These are phyloP conservation scores for Hyphodiscus sp. DNA, from an alignment of 2,329 filamentous ascomycete species.

Conservation along the genomic window DNA sequence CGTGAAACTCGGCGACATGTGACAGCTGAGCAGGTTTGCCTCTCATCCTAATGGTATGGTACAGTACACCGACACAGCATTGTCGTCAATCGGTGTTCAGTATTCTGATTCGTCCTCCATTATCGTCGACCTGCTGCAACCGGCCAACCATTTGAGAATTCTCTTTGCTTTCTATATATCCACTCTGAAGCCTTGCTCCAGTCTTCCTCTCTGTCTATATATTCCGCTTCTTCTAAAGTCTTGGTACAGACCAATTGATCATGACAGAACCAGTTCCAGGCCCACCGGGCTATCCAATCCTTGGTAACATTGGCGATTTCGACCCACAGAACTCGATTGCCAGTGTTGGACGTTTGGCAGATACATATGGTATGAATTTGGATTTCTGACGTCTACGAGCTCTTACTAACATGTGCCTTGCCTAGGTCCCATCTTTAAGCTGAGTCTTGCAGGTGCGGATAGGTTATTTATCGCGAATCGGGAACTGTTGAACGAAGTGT, in stretches of 20 bases:
- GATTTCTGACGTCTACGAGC: not conserved
- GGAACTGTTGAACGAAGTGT: slow-evolving; percentile 55
- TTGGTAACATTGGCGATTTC: slow-evolving; percentile 48
- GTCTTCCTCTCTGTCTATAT: no score
- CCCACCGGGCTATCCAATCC: slow-evolving; percentile 13
- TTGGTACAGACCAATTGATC: no score
- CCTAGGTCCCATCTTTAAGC: slow-evolving; percentile 46
- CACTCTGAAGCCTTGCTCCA: no score
- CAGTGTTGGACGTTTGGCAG: slow-evolving; percentile 50
- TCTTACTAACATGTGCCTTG: not conserved
- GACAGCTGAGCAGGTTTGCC: no score
- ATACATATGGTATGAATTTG: slow-evolving; percentile 54
- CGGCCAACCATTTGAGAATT: no score
- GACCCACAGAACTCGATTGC: slow-evolving; percentile 49
- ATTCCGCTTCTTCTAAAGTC: not conserved
- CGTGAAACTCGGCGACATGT: no score
- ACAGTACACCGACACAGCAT: no score
- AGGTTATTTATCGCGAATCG: slow-evolving; percentile 46
- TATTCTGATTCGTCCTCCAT: no score
- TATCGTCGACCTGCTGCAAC: no score
- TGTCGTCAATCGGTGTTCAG: no score
- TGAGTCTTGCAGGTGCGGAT: slow-evolving; percentile 43
- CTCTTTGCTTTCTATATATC: no score
- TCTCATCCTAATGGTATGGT: no score
- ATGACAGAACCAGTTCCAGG: slow-evolving; percentile 16